Percentiles rank a stretch among this genome's conserved stretches.
Conservation (phyloP, 1,139 yeast genomes). For the Petasospora rhodanensis region DNA sequence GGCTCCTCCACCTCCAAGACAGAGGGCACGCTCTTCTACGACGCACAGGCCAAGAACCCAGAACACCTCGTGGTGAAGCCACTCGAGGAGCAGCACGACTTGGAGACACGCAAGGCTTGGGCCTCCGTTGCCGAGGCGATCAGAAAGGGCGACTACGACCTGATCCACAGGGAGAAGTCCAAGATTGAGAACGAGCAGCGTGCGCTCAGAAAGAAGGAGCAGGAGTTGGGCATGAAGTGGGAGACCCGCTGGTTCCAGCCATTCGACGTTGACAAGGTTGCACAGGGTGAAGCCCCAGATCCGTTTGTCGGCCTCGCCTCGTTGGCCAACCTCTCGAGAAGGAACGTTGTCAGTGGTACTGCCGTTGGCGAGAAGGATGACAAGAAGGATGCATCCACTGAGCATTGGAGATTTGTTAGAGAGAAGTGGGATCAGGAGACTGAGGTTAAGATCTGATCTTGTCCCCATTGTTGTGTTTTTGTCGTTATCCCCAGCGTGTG, state of each 20-base stretch:
- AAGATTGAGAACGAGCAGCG: constrained; percentile 80
- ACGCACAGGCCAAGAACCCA: constrained; percentile 50
- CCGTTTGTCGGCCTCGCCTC: constrained; percentile 48
- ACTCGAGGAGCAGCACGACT: constrained; percentile 63
- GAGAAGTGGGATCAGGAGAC: constrained; percentile 54
- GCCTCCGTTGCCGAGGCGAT: constrained; percentile 83
- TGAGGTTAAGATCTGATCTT: constrained; percentile 40
- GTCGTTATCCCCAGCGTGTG: no score
- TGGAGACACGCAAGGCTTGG: constrained; percentile 89
- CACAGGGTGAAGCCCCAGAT: constrained; percentile 31
- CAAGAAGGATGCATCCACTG: constrained; percentile 36
- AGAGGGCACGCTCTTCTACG: constrained; percentile 57
- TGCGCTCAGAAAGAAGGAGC: constrained; percentile 68
- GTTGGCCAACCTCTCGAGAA: constrained; percentile 52
- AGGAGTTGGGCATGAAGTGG: constrained; percentile 61
- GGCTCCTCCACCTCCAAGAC: constrained; percentile 26
- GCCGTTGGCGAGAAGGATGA: constrained; percentile 47
- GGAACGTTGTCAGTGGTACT: constrained; percentile 68
- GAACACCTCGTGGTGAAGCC: constrained; percentile 71
- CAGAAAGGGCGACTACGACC: constrained; percentile 63
- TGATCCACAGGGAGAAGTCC: constrained; percentile 70
- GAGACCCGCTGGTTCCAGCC: constrained; percentile 72
- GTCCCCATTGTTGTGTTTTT: constrained; percentile 62
- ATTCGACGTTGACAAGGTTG: constrained; percentile 39
- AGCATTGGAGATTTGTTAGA: constrained; percentile 67